Base-by-base conservation (phyloP, 352 stramenopile genomes). In the Blastocystis sp. region DNA sequence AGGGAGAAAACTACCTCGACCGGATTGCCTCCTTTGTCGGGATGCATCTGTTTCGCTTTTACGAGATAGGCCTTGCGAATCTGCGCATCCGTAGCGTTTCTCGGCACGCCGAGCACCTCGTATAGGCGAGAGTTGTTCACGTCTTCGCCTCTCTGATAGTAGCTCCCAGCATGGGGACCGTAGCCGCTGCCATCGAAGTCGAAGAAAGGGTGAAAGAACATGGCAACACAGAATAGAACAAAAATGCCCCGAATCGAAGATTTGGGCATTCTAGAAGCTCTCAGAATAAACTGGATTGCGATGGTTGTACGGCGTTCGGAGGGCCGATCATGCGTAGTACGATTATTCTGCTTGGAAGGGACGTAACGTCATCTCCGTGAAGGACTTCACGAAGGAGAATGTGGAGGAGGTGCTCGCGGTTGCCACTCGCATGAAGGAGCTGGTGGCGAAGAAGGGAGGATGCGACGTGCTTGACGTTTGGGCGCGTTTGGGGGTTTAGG, bases 11-110 rank as follows among this genome's bases (percentile, higher is more conserved):
- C 1, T 84, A 84, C 74, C 90, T 95, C 93, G 90, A 98, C 96
- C 60, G 95, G 94, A 91, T 99, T 95, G 87, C 97, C 97, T 71
- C 97, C 96, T 91, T 98, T 98, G 90, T 99, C 97, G 42, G 97
- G 97, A 92, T 99, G 97, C 91, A 98, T 97, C 91, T 95, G 95
- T n/a, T 95, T 91, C 68, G 93, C 93, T 43, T 95, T 89, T 90
- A 95, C 94, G 66, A 92, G 92, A 91, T 95, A 96, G 6, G 93
- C 93, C 88, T 95, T 95, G 91, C 95, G 95, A 90, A 96, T 95
- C 89, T 96, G 92, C 3, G 90, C 92, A 10, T 91, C 92, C 65
- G 91, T 93, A 19, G 94, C 93, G 60, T 92, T 94, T 91, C 95
- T 96, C 38, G 92, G 48, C 48, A 96, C 92, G 70, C 94, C 93